Evolutionary conservation across 2,329 filamentous ascomycete species (phyloP), one percentile per base, ranked within the genome.

Genomic region (Cytospora piceicola): DNA sequence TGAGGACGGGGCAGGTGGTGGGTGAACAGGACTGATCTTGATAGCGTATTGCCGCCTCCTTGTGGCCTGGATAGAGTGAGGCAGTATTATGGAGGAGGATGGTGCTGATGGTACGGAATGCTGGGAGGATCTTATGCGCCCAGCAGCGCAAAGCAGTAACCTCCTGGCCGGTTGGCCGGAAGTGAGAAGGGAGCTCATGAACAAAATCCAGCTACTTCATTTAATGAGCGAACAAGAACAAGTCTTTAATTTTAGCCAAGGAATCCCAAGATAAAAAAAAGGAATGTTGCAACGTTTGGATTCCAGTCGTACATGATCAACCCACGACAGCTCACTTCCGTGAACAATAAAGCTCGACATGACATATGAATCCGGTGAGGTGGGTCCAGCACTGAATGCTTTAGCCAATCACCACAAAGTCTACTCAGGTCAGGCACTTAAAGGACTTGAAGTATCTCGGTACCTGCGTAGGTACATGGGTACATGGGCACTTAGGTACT

Each of bases 141-240:
- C 56, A 61, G 51, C 51, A 9, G 52, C 12, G 34, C 24, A 61
- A n/a, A 55, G 36, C 14, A 68, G 27, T 4, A 60, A 53, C 56
- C 66, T 63, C 39, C 51, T 59, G 59, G 63, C 63, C 61, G 53
- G n/a, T 53, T 39, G 63, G 51, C 66, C 63, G 51, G 61, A 27
- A 20, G 52, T 36, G 59, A 60, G 15, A 53, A 68, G 46, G 53
- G 66, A 61, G 66, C 63, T 63, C 66, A 68, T 68, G 52, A 22
- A 57, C 7, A n/a, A n/a, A n/a, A n/a, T n/a, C n/a, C n/a, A n/a
- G n/a, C n/a, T n/a, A n/a, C n/a, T 49, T 12, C n/a, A 22, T 49
- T 15, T 20, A 14, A 49, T 49, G 20, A 49, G 42, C n/a, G n/a
- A n/a, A n/a, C n/a, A n/a, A 2, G n/a, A 22, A 22, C 9, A 11